Evolutionary conservation across 2,329 filamentous ascomycete genomes (phyloP), one percentile per base, ranked within the genome.

Genomic region (Penicillium sp.): DNA sequence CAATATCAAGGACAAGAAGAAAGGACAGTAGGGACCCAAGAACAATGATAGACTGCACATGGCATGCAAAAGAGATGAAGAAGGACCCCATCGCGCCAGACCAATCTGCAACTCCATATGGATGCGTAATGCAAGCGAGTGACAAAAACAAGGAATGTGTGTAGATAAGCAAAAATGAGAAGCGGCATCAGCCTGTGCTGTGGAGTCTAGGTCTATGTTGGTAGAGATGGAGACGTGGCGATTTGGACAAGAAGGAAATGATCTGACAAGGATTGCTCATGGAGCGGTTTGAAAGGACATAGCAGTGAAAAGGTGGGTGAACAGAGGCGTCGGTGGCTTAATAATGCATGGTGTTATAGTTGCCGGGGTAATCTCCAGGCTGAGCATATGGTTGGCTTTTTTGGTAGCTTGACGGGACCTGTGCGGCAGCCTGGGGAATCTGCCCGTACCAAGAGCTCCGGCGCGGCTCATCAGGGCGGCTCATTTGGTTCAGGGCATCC

Each of bases 401-500:
- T 24, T 63, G 62, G 51, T 69, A 63, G 12, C 45, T 49, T 6
- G 63, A 53, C 3, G 61, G 56, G 6, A 52, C 54, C 24, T 55
- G 56, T n/a, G 59, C 50, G 29, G 59, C 57, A 29, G 59, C 55
- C n/a, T 60, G 52, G n/a, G 56, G 50, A 27, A 63, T 58, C 37
- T 64, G 63, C 20, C 66, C 63, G 45, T 65, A 66, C 67, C 66
- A 69, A 12, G 65, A 65, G 20, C 60, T 59, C 20, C 65, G 65
- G 13, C 69, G 65, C 7, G 65, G 62, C 45, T 69, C 63, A 38
- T 68, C 64, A 6, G 62, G 51, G 18, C 58, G 59, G 41, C 59
- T 61, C 23, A 60, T 46, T 42, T 69, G 66, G 38, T 67, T 66
- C 13, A 70, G 51, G 41, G 64, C 62, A 54, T 70, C 68, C 67